Percentiles rank a stretch among this genome's conserved stretches.
These are phyloP conservation scores for Suillus lakei DNA, from an alignment of 768 basidiomycete genomes.

Conservation along the genomic window DNA sequence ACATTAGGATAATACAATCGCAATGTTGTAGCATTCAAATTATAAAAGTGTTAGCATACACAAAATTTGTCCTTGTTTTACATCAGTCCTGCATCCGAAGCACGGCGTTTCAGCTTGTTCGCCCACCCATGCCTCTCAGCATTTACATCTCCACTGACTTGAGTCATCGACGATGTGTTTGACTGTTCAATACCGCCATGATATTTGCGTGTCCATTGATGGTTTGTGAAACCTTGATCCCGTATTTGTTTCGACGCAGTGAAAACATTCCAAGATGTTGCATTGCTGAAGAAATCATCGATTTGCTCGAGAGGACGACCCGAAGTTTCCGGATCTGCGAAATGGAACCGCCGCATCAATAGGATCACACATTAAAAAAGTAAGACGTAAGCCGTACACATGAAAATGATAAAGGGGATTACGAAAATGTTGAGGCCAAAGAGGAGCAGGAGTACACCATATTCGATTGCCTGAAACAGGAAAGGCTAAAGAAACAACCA, in stretches of 20 bases:
- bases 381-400: conserved; percentile 6
- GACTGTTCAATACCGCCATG: not conserved
- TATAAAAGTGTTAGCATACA: not conserved
- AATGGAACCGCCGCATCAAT: not conserved
- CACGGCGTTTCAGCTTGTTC: not conserved
- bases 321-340: conserved; percentile 12
- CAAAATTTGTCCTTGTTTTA: not conserved
- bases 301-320: conserved; percentile 11
- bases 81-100: conserved; percentile 1
- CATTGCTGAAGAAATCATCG: conserved; percentile 13
- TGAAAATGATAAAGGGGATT: conserved; percentile 12
- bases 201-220: conserved; percentile 1
- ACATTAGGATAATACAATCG: too few relatives aligned
- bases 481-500: conserved; percentile 7
- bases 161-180: not conserved
- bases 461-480: conserved; percentile 14
- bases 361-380: not conserved
- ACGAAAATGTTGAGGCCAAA: conserved; percentile 14
- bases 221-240: not conserved
- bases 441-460: conserved; percentile 12
- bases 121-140: not conserved
- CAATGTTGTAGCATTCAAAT: not conserved
- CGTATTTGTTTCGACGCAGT: not conserved
- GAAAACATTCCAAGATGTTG: conserved; percentile 12
- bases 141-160: not conserved